phyloP scores from a whole-genome alignment of 2,329 filamentous ascomycete genomes.

The Hypoxylon sp. region DNA sequence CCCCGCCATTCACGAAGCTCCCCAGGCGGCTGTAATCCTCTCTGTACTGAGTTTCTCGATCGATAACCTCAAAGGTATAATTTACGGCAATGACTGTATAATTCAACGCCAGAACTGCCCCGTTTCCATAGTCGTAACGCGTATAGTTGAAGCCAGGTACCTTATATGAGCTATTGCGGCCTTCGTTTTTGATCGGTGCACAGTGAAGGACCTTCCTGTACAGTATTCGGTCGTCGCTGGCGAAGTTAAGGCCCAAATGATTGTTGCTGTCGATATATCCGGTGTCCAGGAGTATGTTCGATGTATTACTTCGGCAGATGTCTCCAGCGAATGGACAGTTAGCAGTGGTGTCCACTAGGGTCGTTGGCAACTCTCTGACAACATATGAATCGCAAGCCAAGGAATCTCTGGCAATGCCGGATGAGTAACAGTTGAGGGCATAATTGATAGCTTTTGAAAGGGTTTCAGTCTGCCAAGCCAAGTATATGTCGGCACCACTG shows the following conservation, averaged over 20 bases:
- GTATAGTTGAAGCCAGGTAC: not conserved
- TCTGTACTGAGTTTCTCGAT: not conserved
- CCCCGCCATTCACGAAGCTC: not conserved
- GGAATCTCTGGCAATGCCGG: not conserved
- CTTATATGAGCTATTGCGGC: not conserved
- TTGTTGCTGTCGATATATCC: conserved; percentile 28
- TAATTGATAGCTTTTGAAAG: conserved; percentile 19
- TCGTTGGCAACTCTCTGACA: not conserved
- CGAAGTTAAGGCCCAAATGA: conserved; percentile 23
- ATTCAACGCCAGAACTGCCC: not conserved
- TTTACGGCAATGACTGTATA: not conserved
- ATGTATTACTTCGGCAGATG: conserved; percentile 8
- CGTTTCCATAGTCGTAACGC: not conserved
- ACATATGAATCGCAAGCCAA: conserved; percentile 22
- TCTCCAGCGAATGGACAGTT: conserved; percentile 20
- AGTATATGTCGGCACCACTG: not conserved
- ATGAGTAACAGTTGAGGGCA: conserved; percentile 28
- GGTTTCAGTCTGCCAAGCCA: not conserved
- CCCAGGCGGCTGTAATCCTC: not conserved
- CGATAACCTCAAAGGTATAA: not conserved
- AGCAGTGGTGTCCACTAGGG: not conserved
- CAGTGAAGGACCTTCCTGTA: conserved; percentile 23
- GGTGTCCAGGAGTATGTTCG: conserved; percentile 21
- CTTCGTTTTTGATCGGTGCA: conserved; percentile 23
- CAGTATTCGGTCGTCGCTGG: conserved; percentile 6